Conservation (phyloP, 2,329 filamentous ascomycete species). For the Penicillium concentricum region DNA sequence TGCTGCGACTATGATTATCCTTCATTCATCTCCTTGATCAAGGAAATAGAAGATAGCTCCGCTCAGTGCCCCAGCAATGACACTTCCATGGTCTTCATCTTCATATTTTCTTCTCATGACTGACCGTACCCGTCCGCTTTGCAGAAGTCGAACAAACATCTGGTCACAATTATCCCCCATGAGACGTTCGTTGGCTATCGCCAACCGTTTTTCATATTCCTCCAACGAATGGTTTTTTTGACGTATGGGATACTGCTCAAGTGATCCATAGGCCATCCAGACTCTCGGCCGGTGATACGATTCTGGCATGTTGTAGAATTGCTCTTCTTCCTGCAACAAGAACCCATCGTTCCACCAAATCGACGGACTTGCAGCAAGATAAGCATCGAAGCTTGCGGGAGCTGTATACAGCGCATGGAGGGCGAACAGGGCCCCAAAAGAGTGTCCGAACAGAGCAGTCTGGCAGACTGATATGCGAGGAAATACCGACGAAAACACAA, state of each 20-base stretch:
- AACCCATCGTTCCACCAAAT: constrained; percentile 51
- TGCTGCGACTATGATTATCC: background rate
- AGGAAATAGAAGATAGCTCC: constrained; percentile 21
- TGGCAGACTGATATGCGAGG: constrained; percentile 33
- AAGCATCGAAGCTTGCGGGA: constrained; percentile 46
- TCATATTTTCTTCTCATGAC: constrained; percentile 23
- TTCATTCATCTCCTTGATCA: constrained; percentile 4
- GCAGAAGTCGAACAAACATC: constrained; percentile 18
- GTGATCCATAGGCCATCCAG: constrained; percentile 37
- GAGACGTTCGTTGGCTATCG: constrained; percentile 13
- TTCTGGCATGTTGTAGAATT: constrained; percentile 22
- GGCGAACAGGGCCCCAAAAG: constrained; percentile 51
- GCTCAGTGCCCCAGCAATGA: constrained; percentile 30
- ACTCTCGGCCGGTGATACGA: constrained; percentile 19
- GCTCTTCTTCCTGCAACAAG: constrained; percentile 35
- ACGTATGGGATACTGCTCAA: constrained; percentile 32
- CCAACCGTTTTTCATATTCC: constrained; percentile 27
- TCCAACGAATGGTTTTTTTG: constrained; percentile 30
- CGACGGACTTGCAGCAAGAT: constrained; percentile 48
- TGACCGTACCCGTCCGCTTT: constrained; percentile 10
- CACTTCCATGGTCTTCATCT: constrained; percentile 35
- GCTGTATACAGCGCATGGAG: constrained; percentile 47
- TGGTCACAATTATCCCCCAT: constrained; percentile 30
- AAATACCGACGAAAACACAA: constrained; percentile 30
- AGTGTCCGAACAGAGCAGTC: constrained; percentile 52